phyloP scores from a whole-genome alignment of 495 filamentous ascomycete species.

The Aspergillus indologenus region DNA sequence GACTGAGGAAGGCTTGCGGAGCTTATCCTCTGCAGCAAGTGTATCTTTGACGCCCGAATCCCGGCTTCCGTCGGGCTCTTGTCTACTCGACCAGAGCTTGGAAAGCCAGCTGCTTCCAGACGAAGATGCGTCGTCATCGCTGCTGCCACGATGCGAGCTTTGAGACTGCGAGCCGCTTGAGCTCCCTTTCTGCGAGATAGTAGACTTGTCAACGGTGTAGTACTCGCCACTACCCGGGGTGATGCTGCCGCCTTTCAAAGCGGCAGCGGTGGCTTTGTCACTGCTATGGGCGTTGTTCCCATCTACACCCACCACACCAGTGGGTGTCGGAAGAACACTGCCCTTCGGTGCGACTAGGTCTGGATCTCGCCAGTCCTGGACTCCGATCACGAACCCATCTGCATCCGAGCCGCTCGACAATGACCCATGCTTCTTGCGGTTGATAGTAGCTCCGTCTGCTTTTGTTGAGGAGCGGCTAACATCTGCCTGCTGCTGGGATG shows the following conservation, averaged over 20 bases:
- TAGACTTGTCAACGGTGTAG: constrained; percentile 34
- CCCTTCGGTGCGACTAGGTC: constrained; percentile 58
- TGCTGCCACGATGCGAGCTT: not conserved
- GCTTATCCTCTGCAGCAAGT: constrained; percentile 14
- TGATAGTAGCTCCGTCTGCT: constrained; percentile 5
- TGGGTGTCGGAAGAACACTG: constrained; percentile 28
- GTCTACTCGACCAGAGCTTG: constrained; percentile 26
- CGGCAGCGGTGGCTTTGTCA: constrained; percentile 34
- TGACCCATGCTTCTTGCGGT: constrained; percentile 23
- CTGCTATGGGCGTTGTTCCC: constrained; percentile 22
- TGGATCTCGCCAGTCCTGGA: constrained; percentile 90
- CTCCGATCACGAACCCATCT: constrained; percentile 84
- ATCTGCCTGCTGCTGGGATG: constrained; percentile 16
- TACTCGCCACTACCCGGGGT: constrained; percentile 81
- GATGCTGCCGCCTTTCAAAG: constrained; percentile 64
- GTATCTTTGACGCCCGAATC: constrained; percentile 9
- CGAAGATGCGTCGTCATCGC: constrained; percentile 2
- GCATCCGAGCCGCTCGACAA: constrained; percentile 30
- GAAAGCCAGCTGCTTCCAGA: constrained; percentile 36
- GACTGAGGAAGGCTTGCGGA: constrained; percentile 13
- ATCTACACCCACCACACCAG: constrained; percentile 24
- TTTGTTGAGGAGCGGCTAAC: not conserved
- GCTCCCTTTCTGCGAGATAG: constrained; percentile 10
- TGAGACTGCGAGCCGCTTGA: not conserved
- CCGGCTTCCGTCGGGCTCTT: constrained; percentile 16